These are phyloP conservation scores for Alternaria burnsii DNA, from an alignment of 2,329 filamentous ascomycete genomes.

Conservation along the genomic window DNA sequence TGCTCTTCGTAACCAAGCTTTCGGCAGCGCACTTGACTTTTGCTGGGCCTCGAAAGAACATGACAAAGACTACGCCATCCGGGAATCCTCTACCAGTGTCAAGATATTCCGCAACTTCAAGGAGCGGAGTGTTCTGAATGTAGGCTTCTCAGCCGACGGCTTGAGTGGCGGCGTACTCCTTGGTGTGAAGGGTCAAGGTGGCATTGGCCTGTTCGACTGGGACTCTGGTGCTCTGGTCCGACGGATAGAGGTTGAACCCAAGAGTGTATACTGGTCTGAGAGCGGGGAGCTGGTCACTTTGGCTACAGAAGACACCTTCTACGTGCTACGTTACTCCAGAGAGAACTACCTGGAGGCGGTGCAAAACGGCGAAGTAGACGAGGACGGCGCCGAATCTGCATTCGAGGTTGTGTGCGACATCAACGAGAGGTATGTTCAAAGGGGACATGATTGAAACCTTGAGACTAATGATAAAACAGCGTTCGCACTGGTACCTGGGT, in stretches of 20 bases:
- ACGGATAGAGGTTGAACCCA: slow-evolving; percentile 83
- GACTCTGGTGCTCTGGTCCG: slow-evolving; percentile 86
- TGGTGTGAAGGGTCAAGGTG: slow-evolving; percentile 93
- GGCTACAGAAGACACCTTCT: slow-evolving; percentile 94
- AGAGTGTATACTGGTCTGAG: slow-evolving; percentile 92
- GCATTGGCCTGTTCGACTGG: slow-evolving; percentile 97
- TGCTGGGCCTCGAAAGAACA: slow-evolving; percentile 97
- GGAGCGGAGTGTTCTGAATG: slow-evolving; percentile 91
- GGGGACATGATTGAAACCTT: neutral
- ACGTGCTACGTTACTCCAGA: slow-evolving; percentile 89
- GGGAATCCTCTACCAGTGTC: slow-evolving; percentile 91
- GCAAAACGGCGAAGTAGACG: slow-evolving; percentile 82
- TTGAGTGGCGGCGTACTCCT: slow-evolving; percentile 88
- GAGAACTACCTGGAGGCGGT: slow-evolving; percentile 87
- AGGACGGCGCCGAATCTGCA: slow-evolving; percentile 92
- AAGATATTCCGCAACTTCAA: slow-evolving; percentile 99
- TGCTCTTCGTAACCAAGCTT: slow-evolving; percentile 96
- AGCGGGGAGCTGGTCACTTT: slow-evolving; percentile 91
- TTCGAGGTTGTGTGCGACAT: slow-evolving; percentile 98
- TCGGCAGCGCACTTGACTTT: slow-evolving; percentile 94
- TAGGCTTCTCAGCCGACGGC: slow-evolving; percentile 94
- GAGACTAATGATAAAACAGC: slow-evolving; percentile 53
- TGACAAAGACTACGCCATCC: slow-evolving; percentile 97
- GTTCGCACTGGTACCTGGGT: slow-evolving; percentile 97
- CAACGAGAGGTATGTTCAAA: slow-evolving; percentile 75